phyloP scores from a whole-genome alignment of 23 red algal genomes.

The Gracilaria gracilis region DNA sequence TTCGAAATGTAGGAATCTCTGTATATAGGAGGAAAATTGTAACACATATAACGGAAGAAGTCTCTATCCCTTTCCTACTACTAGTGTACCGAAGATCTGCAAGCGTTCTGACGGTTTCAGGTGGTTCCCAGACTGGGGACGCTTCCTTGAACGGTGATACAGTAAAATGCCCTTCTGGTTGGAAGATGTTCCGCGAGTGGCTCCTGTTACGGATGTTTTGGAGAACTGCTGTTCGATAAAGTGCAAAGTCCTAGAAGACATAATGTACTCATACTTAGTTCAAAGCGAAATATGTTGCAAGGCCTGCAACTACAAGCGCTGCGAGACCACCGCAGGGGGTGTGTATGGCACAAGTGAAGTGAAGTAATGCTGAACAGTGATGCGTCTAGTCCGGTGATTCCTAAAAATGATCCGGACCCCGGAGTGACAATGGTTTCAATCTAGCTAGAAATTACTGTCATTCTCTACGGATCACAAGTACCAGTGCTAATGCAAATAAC shows the following conservation, averaged over 20 bases:
- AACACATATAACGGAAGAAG: background rate
- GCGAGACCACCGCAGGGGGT: background rate
- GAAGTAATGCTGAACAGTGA: background rate
- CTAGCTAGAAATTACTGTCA: background rate
- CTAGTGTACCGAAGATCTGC: background rate
- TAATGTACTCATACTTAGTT: background rate
- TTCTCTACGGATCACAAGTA: no score
- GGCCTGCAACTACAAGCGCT: background rate
- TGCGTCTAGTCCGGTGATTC: background rate
- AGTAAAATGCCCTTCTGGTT: background rate
- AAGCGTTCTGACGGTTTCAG: background rate
- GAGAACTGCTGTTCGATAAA: slow-evolving; percentile 23
- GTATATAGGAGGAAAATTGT: background rate
- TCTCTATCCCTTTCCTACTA: background rate
- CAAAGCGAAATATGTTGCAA: slow-evolving; percentile 21
- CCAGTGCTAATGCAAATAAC: no score
- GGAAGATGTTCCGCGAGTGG: slow-evolving; percentile 1
- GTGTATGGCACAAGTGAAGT: background rate
- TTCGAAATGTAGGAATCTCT: background rate
- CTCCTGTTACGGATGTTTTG: background rate
- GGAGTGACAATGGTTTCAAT: slow-evolving; percentile 19
- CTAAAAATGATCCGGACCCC: background rate
- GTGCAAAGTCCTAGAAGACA: background rate
- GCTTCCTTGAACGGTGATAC: background rate
- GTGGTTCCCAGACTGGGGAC: background rate